These are phyloP conservation scores for Sporobolus alterniflorus DNA, from an alignment of 202 grass and related monocot species.

Conservation along the genomic window DNA sequence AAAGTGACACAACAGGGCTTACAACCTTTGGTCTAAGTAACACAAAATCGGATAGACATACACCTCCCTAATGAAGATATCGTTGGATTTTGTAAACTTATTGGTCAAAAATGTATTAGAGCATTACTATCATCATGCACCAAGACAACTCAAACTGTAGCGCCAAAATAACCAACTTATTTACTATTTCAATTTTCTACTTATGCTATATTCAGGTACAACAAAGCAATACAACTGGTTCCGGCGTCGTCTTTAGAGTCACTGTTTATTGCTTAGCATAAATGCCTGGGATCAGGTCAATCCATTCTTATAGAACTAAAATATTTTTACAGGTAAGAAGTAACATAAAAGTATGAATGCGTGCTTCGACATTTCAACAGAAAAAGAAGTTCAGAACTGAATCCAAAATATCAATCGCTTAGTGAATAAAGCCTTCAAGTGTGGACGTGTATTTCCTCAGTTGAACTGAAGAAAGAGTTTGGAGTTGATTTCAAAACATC, in stretches of 20 bases:
- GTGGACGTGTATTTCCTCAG: no score
- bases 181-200: neutral
- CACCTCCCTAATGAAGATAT: no score
- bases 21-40: no score
- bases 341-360: neutral
- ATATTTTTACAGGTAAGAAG: neutral
- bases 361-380: neutral
- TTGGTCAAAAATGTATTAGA: no score
- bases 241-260: neutral
- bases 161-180: neutral
- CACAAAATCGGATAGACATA: no score
- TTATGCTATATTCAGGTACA: neutral
- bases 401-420: neutral
- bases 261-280: slow-evolving; percentile 9
- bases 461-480: no score
- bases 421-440: no score
- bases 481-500: no score
- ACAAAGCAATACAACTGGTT: neutral
- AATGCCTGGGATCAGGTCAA: slow-evolving; percentile 4
- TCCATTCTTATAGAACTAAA: neutral
- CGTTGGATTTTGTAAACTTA: no score
- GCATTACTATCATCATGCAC: neutral
- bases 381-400: neutral
- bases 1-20: no score
- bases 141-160: neutral